Evolutionary conservation across 164 flowering plant genomes (phyloP), one percentile per base, ranked within the genome.

Genomic region (Aristolochia contorta): DNA sequence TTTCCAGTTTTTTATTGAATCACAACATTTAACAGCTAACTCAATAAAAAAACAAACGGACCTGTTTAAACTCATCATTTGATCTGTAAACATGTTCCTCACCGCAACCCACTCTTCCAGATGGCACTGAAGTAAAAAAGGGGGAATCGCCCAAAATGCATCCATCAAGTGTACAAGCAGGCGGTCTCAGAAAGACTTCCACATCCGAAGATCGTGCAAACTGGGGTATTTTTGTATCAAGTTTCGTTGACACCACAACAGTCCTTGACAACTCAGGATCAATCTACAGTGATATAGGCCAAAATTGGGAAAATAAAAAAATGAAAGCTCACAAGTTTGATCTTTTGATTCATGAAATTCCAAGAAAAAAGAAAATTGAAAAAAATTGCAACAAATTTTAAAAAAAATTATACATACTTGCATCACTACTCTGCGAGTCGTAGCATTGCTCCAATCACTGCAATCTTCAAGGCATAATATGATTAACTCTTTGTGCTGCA

Each of bases 381-480:
- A 61, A 67, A 61, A 32, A 33, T 47, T 12, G 27, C 54, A 54
- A 18, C 8, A 48, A n/a, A 58, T 55, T 14, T 58, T 66, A 23
- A 50, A 67, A 58, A 18, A 47, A 3, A 57, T 12, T 53, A 25
- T 10, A 37, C 59, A 60, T 76, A 93, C 98, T 65, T 93, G 97
- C 97, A 93, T 93, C 37, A 89, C 98, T 20, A 89, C 86, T 72
- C 94, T 80, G 37, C 97, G 74, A 2, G 97, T 93, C 16, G 96
- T 93, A 51, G 98, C 98, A 79, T 85, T 89, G 71, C 97, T 92
- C 98, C 98, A 93, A 73, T 93, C 98, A 75, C 87, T 84, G 69
- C 97, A 87, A 67, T 93, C 98, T 75, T 93, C 98, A 72, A 93
- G 98, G 70, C 98, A 93, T 47, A 93, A 69, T 65, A 93, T 89